Evolutionary conservation across 257 asterid genomes (phyloP), one percentile per base, ranked within the genome.

Genomic region (Cordia subcordata): DNA sequence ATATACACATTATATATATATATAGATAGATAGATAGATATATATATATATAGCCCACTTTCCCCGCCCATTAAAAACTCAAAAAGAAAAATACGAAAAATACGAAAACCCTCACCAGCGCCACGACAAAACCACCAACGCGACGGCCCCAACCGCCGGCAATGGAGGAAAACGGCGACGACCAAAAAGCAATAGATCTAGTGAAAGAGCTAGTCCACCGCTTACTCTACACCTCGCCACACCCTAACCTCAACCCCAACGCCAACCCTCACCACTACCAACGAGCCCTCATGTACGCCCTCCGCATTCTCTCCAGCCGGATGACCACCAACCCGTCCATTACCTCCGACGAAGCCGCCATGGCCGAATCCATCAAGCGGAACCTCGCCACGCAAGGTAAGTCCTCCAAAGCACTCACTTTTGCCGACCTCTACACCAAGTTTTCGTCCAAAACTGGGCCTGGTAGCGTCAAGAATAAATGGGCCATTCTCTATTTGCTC

Each of bases 361-460:
- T 93, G 85, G 95, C 84, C 35, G 96, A 93, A 80, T 89, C 97
- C 49, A 85, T 93, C 68, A 93, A 93, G 75, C 82, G 97, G 52
- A 83, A 80, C 38, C 87, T 93, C 62, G 99, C 96, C 69, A 89
- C 92, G 15, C 73, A 84, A 35, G 99, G 99, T 81, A 93, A 93
- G 81, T 85, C 99, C 60, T 83, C 96, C 67, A 87, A 86, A 72
- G 99, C 95, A 75, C 91, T 93, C 53, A 83, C 85, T 51, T 93
- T 93, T 51, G 77, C 96, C 37, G 99, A 93, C 75, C 78, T 89
- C 1, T 85, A 75, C 65, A 17, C 95, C 12, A 83, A 93, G 55
- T 81, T 93, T 55, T 78, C 94, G 19, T 67, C 64, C 20, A 89
- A 73, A 76, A 77, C 65, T 10, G 96, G 96, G 14, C 86, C 91